Base-by-base conservation (phyloP, 495 filamentous ascomycete species). In the Hyaloscypha hepaticicola region DNA sequence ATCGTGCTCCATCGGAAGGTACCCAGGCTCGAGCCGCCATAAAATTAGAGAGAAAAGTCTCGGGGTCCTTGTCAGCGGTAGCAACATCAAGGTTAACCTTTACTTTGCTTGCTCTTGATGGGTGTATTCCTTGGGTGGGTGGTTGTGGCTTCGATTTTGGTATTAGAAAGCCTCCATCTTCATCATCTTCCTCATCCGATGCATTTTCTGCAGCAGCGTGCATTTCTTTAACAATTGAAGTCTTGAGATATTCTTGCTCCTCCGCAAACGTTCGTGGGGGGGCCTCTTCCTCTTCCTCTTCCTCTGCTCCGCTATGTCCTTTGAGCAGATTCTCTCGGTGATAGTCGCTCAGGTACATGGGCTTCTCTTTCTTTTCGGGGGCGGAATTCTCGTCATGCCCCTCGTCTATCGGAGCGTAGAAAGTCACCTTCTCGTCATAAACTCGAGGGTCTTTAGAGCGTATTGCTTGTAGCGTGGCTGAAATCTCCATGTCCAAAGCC, bases 21-120 rank as follows among this genome's bases (percentile, higher is more conserved):
- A 92, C 80, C 95, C 95, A 99, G 48, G 93, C 95, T 67, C 93
- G 88, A 27, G 93, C 83, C 9, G 88, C 82, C 81, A 98, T 83
- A 78, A 96, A 98, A 72, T 96, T 94, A 52, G 88, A 89, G 21
- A 99, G 80, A 72, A 90, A 99, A 19, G 82, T 88, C 66, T 98
- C 95, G 2, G 95, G 95, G 68, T 98, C 87, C 73, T 90, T 87
- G 72, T 98, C 93, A 3, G 95, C 94, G 52, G 83, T 83, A n/a
- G 85, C 80, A 56, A 96, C 78, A 70, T 94, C 87, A 9, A 85
- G 69, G 60, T 84, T 80, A 57, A 83, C 73, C 27, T 78, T 76
- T 8, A 71, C 52, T 49, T 66, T 66, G 25, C 52, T 41, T 24
- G 69, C 78, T 69, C 80, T 72, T 48, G 81, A 79, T 48, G 81